Base-by-base conservation (phyloP, 306 rosid genomes). In the Acacia crassicarpa region DNA sequence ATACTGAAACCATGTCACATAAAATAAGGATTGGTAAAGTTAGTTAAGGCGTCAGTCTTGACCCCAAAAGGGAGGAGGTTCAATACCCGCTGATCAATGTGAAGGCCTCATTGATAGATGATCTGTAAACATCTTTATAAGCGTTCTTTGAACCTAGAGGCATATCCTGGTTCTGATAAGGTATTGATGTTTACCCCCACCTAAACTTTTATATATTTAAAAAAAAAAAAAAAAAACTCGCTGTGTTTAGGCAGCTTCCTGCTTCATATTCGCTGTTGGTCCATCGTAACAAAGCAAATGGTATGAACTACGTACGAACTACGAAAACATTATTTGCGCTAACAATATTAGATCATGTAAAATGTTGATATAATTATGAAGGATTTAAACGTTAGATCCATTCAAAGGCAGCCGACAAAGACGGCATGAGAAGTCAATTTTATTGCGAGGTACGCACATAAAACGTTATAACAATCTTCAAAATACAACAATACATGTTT, bases 381-480 rank as follows among this genome's bases (percentile, higher is more conserved):
- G 72, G 61, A 38, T 43, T 58, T 23, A 45, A 62, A 61, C 14
- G 17, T 62, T 25, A 62, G 16, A 20, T 81, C 9, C 23, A 49
- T 40, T 40, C 56, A 17, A 40, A 49, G 48, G 23, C 75, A 74
- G 46, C 59, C 69, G 66, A 61, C 40, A n/a, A 27, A 23, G 78
- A 58, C 13, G 19, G n/a, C 77, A 56, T 71, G 65, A 45, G 22
- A 54, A 78, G 77, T 76, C n/a, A 44, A 49, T 43, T 74, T 81
- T 77, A 81, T 74, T 51, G 67, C 35, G 53, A 76, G 61, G 76
- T 33, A n/a, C 4, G 77, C 33, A 77, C 66, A 10, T 30, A 41
- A 16, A 35, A n/a, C 74, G 25, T 14, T 53, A 45, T 25, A n/a
- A 76, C 45, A 23, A 16, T 83, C 49, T 69, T 69, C 67, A 27